Conservation (phyloP, 225 moss, liverwort and hornwort species). For the Antitrichia curtipendula region DNA sequence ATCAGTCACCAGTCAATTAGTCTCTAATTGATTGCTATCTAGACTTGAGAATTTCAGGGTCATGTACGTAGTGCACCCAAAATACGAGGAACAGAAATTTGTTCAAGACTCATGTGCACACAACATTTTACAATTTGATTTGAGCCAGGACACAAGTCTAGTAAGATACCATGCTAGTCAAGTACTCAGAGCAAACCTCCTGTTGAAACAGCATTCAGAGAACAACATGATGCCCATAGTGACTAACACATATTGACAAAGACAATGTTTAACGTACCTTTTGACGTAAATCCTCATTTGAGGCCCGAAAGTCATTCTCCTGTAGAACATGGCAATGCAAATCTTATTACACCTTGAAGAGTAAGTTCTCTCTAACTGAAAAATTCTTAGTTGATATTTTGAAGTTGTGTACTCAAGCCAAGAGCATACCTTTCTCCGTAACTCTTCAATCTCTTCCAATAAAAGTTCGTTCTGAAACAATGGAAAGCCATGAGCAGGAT, state of each 20-base stretch:
- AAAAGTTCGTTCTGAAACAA: constrained; percentile 64
- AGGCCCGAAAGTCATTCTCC: constrained; percentile 21
- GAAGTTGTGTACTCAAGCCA: not conserved
- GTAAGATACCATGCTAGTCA: not conserved
- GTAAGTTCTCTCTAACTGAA: not conserved
- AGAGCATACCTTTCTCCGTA: constrained; percentile 59
- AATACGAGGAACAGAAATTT: not conserved
- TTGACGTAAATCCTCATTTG: constrained; percentile 36
- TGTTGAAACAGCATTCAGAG: not conserved
- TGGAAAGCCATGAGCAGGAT: not conserved
- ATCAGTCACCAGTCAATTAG: not conserved
- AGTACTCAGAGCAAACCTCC: not conserved
- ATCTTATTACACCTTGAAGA: not conserved
- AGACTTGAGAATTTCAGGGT: not conserved
- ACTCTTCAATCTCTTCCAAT: constrained; percentile 70
- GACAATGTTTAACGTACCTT: constrained; percentile 9
- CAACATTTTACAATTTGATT: not conserved
- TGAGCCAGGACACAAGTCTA: not conserved
- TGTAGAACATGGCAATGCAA: not conserved
- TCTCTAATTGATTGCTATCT: not conserved
- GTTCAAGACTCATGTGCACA: not conserved
- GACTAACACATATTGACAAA: not conserved
- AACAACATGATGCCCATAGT: not conserved
- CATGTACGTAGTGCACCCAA: not conserved
- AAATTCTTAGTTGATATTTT: not conserved